Evolutionary conservation across 495 filamentous ascomycete species (phyloP).

Genomic region (Penicillium cinerascens): DNA sequence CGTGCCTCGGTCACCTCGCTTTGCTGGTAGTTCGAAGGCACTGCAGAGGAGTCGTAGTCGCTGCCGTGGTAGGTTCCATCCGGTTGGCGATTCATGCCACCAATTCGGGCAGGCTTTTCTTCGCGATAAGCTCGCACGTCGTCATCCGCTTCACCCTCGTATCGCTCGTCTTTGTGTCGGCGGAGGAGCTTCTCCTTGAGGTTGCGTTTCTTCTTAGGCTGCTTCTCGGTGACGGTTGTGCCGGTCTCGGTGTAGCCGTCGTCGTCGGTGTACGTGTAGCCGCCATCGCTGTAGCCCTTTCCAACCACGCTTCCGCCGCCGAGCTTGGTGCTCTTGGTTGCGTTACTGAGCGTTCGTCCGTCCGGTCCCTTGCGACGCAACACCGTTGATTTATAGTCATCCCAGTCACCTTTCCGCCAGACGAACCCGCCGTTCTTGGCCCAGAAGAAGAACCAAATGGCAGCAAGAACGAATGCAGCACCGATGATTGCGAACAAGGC

Average conservation of each 20-base stretch:
- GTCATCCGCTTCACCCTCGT: constrained; percentile 61
- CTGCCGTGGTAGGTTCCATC: constrained; percentile 71
- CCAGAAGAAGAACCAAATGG: constrained; percentile 98
- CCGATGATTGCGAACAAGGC: constrained; percentile 83
- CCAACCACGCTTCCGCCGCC: constrained; percentile 75
- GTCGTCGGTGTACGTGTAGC: constrained; percentile 47
- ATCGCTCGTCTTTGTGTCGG: constrained; percentile 40
- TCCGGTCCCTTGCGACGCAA: constrained; percentile 88
- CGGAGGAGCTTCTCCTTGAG: constrained; percentile 40
- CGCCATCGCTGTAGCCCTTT: constrained; percentile 56
- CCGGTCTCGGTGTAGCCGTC: constrained; percentile 35
- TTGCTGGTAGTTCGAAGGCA: constrained; percentile 46
- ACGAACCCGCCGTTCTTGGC: constrained; percentile 92
- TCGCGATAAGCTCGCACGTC: constrained; percentile 77
- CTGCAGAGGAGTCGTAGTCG: constrained; percentile 51
- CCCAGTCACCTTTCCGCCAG: constrained; percentile 85
- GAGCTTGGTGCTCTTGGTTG: constrained; percentile 74
- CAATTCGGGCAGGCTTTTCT: constrained; percentile 79
- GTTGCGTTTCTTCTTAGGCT: constrained; percentile 35
- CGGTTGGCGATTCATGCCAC: constrained; percentile 73
- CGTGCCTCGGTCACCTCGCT: constrained; percentile 52
- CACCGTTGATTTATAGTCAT: constrained; percentile 96
- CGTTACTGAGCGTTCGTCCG: constrained; percentile 74
- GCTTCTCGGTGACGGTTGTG: constrained; percentile 41
- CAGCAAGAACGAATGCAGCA: constrained; percentile 66